Conservation (phyloP, 495 filamentous ascomycete genomes). For the Tuber umbilicatum region DNA sequence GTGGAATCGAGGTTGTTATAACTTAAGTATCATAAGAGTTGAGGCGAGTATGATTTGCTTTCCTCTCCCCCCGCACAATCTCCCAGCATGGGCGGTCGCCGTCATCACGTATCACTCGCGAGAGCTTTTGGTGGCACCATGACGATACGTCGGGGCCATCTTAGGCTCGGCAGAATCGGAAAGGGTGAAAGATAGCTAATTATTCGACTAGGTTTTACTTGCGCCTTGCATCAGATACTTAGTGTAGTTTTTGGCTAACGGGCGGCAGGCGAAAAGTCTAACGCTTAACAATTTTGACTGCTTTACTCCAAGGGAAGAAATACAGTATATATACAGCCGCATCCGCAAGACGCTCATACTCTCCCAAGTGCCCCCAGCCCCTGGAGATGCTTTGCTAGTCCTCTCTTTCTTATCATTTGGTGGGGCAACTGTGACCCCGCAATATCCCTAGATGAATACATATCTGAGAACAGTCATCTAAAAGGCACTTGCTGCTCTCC, state of each 20-base stretch:
- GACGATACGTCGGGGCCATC: not conserved
- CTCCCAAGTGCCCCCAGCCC: too few relatives aligned
- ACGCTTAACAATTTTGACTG: not conserved
- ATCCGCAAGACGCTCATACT: too few relatives aligned
- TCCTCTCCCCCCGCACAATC: not conserved
- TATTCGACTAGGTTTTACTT: not conserved
- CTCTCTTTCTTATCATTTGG: too few relatives aligned
- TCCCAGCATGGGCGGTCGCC: not conserved
- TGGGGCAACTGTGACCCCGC: too few relatives aligned
- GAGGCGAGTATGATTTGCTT: not conserved
- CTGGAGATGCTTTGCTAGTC: too few relatives aligned
- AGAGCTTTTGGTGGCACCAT: not conserved
- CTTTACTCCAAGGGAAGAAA: not conserved
- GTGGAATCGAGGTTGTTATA: not conserved
- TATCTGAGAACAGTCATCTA: too few relatives aligned
- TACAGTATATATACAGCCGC: not conserved
- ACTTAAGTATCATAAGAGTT: not conserved
- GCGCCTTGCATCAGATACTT: not conserved
- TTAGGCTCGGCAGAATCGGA: not conserved
- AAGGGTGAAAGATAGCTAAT: not conserved
- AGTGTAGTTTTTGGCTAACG: not conserved
- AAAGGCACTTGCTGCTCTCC: too few relatives aligned
- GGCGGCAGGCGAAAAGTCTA: not conserved
- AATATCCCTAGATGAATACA: too few relatives aligned
- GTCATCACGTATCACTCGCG: not conserved